phyloP scores from a whole-genome alignment of 495 filamentous ascomycete species.

The Aspergillus biplanus region DNA sequence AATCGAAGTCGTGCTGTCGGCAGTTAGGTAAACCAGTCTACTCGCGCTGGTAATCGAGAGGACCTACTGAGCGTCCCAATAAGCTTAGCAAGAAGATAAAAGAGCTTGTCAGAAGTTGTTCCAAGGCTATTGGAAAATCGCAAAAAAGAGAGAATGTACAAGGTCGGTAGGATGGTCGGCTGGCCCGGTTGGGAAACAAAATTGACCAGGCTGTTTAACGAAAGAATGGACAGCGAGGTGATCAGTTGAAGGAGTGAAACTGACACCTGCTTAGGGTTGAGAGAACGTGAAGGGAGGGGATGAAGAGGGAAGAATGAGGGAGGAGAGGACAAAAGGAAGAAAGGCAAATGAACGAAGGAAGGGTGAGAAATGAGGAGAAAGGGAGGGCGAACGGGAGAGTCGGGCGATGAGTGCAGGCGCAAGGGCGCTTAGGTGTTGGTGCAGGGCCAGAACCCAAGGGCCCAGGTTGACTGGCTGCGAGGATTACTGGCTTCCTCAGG shows the following conservation, averaged over 20 bases:
- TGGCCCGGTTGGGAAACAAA: conserved; percentile 4
- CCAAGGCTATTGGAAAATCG: conserved; percentile 9
- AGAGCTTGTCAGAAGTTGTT: not conserved
- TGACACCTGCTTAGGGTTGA: conserved; percentile 57
- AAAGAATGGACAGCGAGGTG: conserved; percentile 60
- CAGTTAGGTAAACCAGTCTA: conserved; percentile 5
- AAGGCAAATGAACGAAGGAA: conserved; percentile 47
- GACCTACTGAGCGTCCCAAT: conserved; percentile 13
- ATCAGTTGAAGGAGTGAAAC: conserved; percentile 87
- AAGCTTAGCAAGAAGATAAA: conserved; percentile 4
- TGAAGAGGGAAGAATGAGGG: conserved; percentile 35
- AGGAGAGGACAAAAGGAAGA: conserved; percentile 52
- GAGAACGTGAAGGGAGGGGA: conserved; percentile 29
- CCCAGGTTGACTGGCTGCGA: conserved; percentile 14
- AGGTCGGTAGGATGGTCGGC: conserved; percentile 24
- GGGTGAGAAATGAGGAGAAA: conserved; percentile 28
- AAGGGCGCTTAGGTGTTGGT: conserved; percentile 26
- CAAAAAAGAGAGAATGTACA: conserved; percentile 25
- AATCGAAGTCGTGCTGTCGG: conserved; percentile 20
- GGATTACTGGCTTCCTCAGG: not conserved
- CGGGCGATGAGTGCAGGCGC: conserved; percentile 16
- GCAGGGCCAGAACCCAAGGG: conserved; percentile 22
- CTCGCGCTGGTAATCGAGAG: not conserved
- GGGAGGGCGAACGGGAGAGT: conserved; percentile 22
- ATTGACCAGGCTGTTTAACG: conserved; percentile 23